These are phyloP conservation scores for Ormosia semicastrata DNA, from an alignment of 306 rosid genomes.

Conservation along the genomic window DNA sequence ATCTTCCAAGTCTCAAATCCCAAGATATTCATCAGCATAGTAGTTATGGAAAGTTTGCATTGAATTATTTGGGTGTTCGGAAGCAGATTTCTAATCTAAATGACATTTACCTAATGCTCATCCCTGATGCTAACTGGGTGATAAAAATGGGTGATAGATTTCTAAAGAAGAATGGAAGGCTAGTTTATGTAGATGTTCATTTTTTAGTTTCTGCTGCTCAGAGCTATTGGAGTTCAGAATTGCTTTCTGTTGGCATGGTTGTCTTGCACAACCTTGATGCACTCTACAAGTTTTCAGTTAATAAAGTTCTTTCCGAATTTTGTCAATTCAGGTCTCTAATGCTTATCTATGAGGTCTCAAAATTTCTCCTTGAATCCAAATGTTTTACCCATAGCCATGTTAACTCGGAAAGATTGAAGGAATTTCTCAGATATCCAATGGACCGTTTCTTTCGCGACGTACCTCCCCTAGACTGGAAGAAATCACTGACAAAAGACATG, in stretches of 20 bases:
- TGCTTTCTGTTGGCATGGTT: slow-evolving; percentile 34
- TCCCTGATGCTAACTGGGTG: slow-evolving; percentile 54
- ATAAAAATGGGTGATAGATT: neutral
- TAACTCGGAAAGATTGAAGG: neutral
- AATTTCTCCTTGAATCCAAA: slow-evolving; percentile 38
- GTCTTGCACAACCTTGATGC: slow-evolving; percentile 40
- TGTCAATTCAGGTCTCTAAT: slow-evolving; percentile 19
- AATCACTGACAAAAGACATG: slow-evolving; percentile 24
- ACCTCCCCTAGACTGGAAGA: slow-evolving; percentile 41
- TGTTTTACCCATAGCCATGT: neutral
- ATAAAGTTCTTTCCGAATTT: neutral
- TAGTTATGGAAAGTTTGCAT: slow-evolving; percentile 36
- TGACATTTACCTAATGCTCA: slow-evolving; percentile 30
- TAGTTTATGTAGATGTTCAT: slow-evolving; percentile 31
- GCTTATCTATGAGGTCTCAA: slow-evolving; percentile 37
- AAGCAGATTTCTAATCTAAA: neutral
- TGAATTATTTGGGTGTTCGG: slow-evolving; percentile 49
- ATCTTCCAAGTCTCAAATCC: slow-evolving; percentile 24
- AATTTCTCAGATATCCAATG: slow-evolving; percentile 9
- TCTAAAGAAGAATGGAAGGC: slow-evolving; percentile 25
- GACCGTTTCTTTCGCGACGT: neutral
- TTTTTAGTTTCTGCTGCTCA: slow-evolving; percentile 29
- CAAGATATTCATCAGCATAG: slow-evolving; percentile 21
- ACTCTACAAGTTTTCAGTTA: slow-evolving; percentile 5
- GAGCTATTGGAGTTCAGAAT: slow-evolving; percentile 46